Evolutionary conservation across 2,329 filamentous ascomycete species (phyloP), one percentile per base, ranked within the genome.

Genomic region (Ilyonectria destructans): DNA sequence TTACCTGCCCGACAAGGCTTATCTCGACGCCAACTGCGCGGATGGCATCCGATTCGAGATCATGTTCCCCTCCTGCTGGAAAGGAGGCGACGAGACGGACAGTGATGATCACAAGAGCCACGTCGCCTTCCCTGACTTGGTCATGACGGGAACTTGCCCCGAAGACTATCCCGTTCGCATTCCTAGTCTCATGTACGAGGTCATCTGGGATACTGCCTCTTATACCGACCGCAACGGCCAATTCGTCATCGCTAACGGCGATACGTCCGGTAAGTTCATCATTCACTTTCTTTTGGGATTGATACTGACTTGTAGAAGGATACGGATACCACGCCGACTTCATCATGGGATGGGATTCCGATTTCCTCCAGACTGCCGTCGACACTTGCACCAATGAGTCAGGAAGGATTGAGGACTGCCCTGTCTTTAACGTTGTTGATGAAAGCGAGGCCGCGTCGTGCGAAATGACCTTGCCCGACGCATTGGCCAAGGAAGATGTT

Each of bases 1-100:
- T 81, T 91, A 89, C 78, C 77, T 98, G 74, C 95, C 96, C 0
- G 88, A 92, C 75, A 97, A 97, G 86, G 82, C 82, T 0, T 97
- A 89, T 78, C 86, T 97, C 40, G 95, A 98, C 77, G 87, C 86
- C 62, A 91, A 96, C 82, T 98, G 96, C 83, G 82, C 83, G n/a
- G 88, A 97, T 76, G 96, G 96, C 66, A 78, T 97, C 52, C 92
- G 95, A 54, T 85, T 96, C 51, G 95, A 97, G 81, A 82, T 97
- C 67, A 93, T 94, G 88, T 97, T 97, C 82, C 93, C 94, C 0
- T 94, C 92, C 2, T 97, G 94, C 87, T 97, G 94, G 92, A 93
- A 96, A 75, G 93, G 93, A 58, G 86, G 89, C 74, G 85, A 92
- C 74, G 86, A 91, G 69, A 63, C 83, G 6, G 87, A 88, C 72